Conservation (phyloP, 2,329 filamentous ascomycete species). For the Paecilomyces sp. region DNA sequence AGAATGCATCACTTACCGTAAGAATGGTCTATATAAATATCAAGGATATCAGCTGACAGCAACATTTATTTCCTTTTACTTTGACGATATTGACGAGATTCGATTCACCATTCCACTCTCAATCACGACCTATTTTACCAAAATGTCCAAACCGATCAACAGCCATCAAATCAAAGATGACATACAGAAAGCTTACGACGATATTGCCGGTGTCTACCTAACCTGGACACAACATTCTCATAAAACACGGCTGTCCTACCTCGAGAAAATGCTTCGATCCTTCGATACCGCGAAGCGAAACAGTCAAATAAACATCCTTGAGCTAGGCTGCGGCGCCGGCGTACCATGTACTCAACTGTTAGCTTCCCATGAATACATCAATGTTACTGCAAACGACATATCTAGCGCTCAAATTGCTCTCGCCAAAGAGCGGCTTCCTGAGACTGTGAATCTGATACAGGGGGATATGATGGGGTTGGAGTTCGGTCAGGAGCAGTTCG, state of each 20-base stretch:
- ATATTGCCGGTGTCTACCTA: constrained; percentile 28
- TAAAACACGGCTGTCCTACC: constrained; percentile 24
- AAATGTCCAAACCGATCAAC: constrained; percentile 1
- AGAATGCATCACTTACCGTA: too few relatives aligned
- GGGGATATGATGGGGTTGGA: constrained; percentile 38
- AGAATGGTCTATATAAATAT: neutral
- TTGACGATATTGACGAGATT: neutral
- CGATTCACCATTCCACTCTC: neutral
- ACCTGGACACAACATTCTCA: constrained; percentile 23
- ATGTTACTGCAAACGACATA: constrained; percentile 38
- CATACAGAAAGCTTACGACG: constrained; percentile 26
- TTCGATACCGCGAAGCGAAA: constrained; percentile 4
- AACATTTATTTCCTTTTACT: neutral
- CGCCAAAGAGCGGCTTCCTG: constrained; percentile 17
- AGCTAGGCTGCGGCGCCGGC: constrained; percentile 37
- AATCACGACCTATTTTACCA: neutral
- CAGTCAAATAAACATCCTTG: constrained; percentile 19
- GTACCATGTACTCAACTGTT: constrained; percentile 21
- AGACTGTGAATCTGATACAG: constrained; percentile 18
- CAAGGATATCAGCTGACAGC: neutral
- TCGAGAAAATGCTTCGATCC: constrained; percentile 18
- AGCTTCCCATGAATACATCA: constrained; percentile 10
- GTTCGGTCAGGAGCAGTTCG: constrained; percentile 31
- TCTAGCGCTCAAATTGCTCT: constrained; percentile 32
- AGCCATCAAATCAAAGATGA: constrained; percentile 2